These are phyloP conservation scores for Hypocreales sp. DNA, from an alignment of 2,329 filamentous ascomycete species.

Conservation along the genomic window DNA sequence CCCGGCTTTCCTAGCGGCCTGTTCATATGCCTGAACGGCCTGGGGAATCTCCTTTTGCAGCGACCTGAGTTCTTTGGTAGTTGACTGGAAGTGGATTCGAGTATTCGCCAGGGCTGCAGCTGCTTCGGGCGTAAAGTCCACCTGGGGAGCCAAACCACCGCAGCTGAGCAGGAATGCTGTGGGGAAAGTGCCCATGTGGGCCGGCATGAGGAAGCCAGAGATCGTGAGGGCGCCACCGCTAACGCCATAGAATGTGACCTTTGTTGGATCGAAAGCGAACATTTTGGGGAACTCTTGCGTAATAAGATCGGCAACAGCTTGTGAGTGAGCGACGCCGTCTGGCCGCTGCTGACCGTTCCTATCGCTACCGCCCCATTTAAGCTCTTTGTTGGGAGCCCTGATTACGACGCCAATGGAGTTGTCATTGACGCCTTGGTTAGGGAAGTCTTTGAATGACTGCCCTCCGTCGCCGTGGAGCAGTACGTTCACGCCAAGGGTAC, in stretches of 20 bases:
- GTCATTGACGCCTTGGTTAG: conserved; percentile 34
- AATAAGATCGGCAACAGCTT: conserved; percentile 38
- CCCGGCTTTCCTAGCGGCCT: conserved; percentile 26
- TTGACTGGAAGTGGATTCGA: conserved; percentile 41
- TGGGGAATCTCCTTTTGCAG: conserved; percentile 35
- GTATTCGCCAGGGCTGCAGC: conserved; percentile 26
- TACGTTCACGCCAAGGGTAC: conserved; percentile 35
- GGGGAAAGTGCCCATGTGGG: conserved; percentile 33
- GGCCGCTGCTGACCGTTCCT: conserved; percentile 30
- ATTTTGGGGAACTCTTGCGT: conserved; percentile 31
- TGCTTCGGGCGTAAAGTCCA: conserved; percentile 25
- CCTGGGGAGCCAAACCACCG: conserved; percentile 36
- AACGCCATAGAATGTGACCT: conserved; percentile 43
- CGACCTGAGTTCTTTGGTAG: conserved; percentile 29
- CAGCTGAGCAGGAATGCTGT: conserved; percentile 40
- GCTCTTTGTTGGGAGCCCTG: conserved; percentile 35
- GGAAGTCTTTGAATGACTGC: conserved; percentile 42
- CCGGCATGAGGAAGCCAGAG: conserved; percentile 41
- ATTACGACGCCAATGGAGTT: conserved; percentile 36
- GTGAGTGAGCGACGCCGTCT: conserved; percentile 38
- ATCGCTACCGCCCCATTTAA: conserved; percentile 41
- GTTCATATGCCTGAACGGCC: conserved; percentile 34
- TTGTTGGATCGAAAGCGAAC: conserved; percentile 33
- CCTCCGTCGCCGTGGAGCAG: conserved; percentile 45
- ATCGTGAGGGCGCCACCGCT: conserved; percentile 37